Evolutionary conservation across 225 moss, liverwort and hornwort species (phyloP).

Genomic region (Pseudisothecium myosuroides): DNA sequence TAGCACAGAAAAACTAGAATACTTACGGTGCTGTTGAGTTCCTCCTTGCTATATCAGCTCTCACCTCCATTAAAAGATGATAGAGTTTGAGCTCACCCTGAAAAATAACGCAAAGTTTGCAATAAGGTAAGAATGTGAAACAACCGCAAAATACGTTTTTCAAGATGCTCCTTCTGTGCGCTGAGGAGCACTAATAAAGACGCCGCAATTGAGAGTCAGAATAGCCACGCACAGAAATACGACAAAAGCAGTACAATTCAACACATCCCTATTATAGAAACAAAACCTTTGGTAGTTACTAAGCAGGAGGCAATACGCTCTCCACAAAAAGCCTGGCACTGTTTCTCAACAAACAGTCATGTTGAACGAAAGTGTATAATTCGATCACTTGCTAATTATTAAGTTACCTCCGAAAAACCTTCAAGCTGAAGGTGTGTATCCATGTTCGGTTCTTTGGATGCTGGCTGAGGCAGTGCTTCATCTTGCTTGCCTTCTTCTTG

Average conservation of each 20-base stretch:
- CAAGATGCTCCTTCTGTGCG: neutral
- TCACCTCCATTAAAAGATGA: conserved; percentile 49
- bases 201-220: neutral
- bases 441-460: conserved; percentile 21
- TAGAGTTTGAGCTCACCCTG: conserved; percentile 66
- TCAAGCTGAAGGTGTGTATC: conserved; percentile 39
- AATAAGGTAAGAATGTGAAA: neutral
- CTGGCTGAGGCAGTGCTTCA: conserved; percentile 19
- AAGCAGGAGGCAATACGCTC: neutral
- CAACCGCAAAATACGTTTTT: neutral
- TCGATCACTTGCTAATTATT: neutral
- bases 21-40: conserved; percentile 80
- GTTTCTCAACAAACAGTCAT: neutral
- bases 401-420: conserved; percentile 55
- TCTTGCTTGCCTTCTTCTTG: conserved; percentile 64
- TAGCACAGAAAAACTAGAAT: neutral
- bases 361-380: neutral
- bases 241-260: neutral
- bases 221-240: neutral
- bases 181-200: neutral
- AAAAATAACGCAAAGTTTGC: neutral
- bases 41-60: conserved; percentile 49
- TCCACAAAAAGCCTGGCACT: neutral
- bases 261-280: neutral
- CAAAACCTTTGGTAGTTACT: neutral